A percentile compares a stretch with the other conserved stretches of the same genome.
These are phyloP conservation scores for Salvia splendens DNA, from an alignment of 257 asterid genomes.

Conservation along the genomic window DNA sequence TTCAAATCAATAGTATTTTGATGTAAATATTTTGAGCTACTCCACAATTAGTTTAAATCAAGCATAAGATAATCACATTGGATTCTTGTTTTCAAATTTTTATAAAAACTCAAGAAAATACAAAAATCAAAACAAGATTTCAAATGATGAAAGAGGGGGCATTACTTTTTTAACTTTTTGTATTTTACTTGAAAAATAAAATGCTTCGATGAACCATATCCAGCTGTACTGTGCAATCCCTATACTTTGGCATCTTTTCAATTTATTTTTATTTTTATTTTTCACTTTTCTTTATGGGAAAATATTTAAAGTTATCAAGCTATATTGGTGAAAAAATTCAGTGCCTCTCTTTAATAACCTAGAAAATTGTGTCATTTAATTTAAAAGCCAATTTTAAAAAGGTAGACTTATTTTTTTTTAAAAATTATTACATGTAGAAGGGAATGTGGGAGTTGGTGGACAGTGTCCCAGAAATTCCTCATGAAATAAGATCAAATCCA, in stretches of 20 bases:
- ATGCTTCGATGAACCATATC: conserved; percentile 44
- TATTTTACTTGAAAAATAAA: conserved; percentile 27
- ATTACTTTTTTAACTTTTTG: conserved; percentile 37
- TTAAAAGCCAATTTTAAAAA: neutral
- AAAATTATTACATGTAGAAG: neutral
- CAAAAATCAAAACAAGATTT: neutral
- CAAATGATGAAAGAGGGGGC: conserved; percentile 15
- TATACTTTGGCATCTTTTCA: conserved; percentile 41
- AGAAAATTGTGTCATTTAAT: conserved; percentile 41
- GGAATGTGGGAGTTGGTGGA: conserved; percentile 39
- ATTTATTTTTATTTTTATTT: neutral
- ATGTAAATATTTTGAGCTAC: no score
- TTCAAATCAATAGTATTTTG: no score
- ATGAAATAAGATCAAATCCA: conserved; percentile 10
- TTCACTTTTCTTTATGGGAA: neutral
- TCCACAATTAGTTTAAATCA: no score
- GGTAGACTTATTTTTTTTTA: neutral
- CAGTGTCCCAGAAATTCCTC: conserved; percentile 37
- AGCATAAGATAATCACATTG: neutral
- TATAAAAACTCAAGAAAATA: neutral
- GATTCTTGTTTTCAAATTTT: neutral
- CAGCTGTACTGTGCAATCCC: conserved; percentile 61
- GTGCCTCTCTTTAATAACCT: conserved; percentile 37
- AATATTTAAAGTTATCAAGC: neutral
- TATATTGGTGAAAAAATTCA: conserved; percentile 32